Base-by-base conservation (phyloP, 2,329 filamentous ascomycete genomes). In the Neopestalotiopsis clavispora region DNA sequence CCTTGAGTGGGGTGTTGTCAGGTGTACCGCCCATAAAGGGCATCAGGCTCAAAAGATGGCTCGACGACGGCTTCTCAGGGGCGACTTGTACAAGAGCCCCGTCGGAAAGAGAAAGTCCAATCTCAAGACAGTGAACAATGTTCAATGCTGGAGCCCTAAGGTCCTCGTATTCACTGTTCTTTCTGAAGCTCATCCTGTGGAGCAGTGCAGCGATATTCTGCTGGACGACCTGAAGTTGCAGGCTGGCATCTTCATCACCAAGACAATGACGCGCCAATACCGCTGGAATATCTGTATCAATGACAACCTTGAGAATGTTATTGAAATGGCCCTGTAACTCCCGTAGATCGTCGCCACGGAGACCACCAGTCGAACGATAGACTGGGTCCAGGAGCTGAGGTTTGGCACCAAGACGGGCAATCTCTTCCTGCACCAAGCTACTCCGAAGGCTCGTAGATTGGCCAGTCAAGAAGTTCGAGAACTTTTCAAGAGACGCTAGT, bases 81-180 rank as follows among this genome's bases (percentile, higher is more conserved):
- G 34, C 40, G 32, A 23, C 63, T 66, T 66, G 68, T 20, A 34
- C 40, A 3, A 72, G 88, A 80, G 73, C 87, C 72, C 76, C 83
- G 75, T 82, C 81, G 67, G 85, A 87, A 49, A 97, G 80, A 0
- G 89, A 91, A 40, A 97, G 80, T 2, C 94, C 95, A 69, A 97
- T 83, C 72, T 92, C 89, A 10, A 98, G 83, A 73, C 93, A 93
- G 69, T 92, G 90, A 58, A 98, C 84, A 71, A 98, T 92, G 66
- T 92, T 93, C 59, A 94, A 85, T 12, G 94, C 87, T 4, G 94
- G 95, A 59, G 88, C 85, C 0, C 92, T 93, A 73, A 98, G 89
- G 76, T 99, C 96, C 70, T 94, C 93, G 75, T 98, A 98, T 14
- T 90, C 90, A 52, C 90, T 87, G 76, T 94, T 97, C 45, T 90